Evolutionary conservation across 202 grass and related monocot genomes (phyloP).

Genomic region (Saccharum hybrid): DNA sequence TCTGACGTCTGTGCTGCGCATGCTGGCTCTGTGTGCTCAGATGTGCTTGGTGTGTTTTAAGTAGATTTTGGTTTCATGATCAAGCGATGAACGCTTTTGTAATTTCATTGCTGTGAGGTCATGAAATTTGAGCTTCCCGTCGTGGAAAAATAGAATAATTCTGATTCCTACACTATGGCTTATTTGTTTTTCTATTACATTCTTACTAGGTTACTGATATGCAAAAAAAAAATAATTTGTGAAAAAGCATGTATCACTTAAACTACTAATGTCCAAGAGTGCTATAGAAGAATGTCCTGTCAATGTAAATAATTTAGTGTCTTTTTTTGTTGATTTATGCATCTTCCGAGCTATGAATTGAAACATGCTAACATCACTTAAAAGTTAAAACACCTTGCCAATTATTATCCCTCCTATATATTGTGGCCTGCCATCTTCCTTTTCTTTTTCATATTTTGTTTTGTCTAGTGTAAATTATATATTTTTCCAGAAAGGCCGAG

Average conservation of each 20-base stretch:
- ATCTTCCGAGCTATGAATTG: neutral
- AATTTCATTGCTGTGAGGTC: neutral
- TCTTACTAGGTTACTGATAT: constrained; percentile 15
- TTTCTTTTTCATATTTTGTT: constrained; percentile 18
- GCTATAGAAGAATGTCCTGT: neutral
- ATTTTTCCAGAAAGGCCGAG: neutral
- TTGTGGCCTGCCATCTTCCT: neutral
- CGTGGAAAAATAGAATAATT: neutral
- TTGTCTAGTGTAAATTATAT: neutral
- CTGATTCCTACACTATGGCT: neutral
- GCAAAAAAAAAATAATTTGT: neutral
- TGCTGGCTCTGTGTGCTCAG: neutral
- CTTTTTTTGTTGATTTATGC: constrained; percentile 1
- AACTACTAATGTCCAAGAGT: neutral
- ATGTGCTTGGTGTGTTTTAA: neutral
- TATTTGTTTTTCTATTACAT: constrained; percentile 8
- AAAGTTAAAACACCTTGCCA: neutral
- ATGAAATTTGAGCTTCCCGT: neutral
- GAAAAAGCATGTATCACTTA: neutral
- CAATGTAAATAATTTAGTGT: neutral
- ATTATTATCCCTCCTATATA: neutral
- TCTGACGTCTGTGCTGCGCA: neutral
- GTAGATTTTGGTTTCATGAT: neutral
- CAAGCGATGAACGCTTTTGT: neutral
- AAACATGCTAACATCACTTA: constrained; percentile 7